Evolutionary conservation across 1,284 basidiomycete genomes (phyloP).

Genomic region (Earliella scabrosa): DNA sequence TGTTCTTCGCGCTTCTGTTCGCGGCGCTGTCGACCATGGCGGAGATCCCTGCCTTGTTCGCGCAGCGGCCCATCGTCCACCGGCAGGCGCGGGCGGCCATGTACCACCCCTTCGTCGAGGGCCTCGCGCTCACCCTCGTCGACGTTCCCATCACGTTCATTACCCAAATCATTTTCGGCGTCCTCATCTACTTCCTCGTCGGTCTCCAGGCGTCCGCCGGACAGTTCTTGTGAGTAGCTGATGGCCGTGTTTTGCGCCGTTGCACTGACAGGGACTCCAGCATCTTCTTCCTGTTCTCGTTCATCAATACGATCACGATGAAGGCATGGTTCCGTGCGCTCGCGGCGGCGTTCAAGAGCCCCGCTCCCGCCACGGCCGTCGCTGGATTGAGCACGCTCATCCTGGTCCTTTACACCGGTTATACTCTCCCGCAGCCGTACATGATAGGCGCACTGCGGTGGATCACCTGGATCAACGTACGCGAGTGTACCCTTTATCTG

Average conservation of each 20-base stretch:
- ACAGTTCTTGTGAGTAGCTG: constrained; percentile 61
- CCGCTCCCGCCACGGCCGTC: constrained; percentile 62
- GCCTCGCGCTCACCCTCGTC: constrained; percentile 71
- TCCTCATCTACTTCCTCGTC: constrained; percentile 72
- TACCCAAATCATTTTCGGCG: constrained; percentile 51
- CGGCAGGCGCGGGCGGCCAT: constrained; percentile 62
- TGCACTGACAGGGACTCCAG: constrained; percentile 33
- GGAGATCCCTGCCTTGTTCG: constrained; percentile 76
- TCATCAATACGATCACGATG: constrained; percentile 58
- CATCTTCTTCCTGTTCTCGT: constrained; percentile 56
- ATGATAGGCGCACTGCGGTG: constrained; percentile 70
- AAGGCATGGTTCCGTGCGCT: constrained; percentile 65
- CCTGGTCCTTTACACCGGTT: constrained; percentile 54
- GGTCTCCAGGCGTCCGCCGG: constrained; percentile 53
- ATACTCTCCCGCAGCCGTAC: constrained; percentile 51
- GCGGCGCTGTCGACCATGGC: constrained; percentile 61
- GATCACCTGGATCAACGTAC: constrained; percentile 65
- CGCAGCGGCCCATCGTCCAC: constrained; percentile 73
- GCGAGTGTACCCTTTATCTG: constrained; percentile 27
- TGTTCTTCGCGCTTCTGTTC: constrained; percentile 71
- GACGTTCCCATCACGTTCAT: constrained; percentile 69
- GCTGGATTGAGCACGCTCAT: constrained; percentile 57
- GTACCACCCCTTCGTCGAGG: constrained; percentile 71
- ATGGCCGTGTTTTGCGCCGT: background rate
- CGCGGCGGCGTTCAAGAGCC: constrained; percentile 55